These are phyloP conservation scores for Cyberlindnera maclurae DNA, from an alignment of 805 yeast species.

Conservation along the genomic window DNA sequence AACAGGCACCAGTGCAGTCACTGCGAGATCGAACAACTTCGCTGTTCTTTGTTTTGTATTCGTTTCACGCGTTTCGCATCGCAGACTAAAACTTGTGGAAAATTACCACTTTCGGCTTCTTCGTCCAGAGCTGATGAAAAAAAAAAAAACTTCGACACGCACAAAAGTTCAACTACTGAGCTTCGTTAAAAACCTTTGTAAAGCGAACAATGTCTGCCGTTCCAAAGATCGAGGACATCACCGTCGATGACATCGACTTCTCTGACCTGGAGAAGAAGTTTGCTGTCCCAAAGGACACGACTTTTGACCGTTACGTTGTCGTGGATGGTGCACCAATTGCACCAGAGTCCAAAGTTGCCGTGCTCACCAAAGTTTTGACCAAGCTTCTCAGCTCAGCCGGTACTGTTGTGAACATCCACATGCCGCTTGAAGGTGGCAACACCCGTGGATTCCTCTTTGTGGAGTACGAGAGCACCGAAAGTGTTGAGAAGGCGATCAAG, in stretches of 20 bases:
- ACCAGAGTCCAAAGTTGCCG: conserved; percentile 80
- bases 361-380: conserved; percentile 75
- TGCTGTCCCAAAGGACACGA: conserved; percentile 50
- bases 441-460: conserved; percentile 85
- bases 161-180: too few relatives aligned
- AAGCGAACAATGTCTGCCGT: not conserved
- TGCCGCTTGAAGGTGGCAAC: conserved; percentile 75
- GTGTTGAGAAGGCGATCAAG: conserved; percentile 74
- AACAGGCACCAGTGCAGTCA: too few relatives aligned
- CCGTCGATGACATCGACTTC: conserved; percentile 63
- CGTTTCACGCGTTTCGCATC: too few relatives aligned
- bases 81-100: too few relatives aligned
- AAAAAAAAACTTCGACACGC: too few relatives aligned
- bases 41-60: too few relatives aligned
- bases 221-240: conserved; percentile 38
- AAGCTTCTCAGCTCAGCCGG: conserved; percentile 79
- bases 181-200: too few relatives aligned
- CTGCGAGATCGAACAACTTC: too few relatives aligned
- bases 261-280: conserved; percentile 78
- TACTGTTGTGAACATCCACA: conserved; percentile 64
- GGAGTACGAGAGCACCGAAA: conserved; percentile 60
- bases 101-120: too few relatives aligned
- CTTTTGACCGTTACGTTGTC: conserved; percentile 71
- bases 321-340: conserved; percentile 96
- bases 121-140: too few relatives aligned